Conservation (phyloP, 768 basidiomycete species). For the Lyophyllum decastes region DNA sequence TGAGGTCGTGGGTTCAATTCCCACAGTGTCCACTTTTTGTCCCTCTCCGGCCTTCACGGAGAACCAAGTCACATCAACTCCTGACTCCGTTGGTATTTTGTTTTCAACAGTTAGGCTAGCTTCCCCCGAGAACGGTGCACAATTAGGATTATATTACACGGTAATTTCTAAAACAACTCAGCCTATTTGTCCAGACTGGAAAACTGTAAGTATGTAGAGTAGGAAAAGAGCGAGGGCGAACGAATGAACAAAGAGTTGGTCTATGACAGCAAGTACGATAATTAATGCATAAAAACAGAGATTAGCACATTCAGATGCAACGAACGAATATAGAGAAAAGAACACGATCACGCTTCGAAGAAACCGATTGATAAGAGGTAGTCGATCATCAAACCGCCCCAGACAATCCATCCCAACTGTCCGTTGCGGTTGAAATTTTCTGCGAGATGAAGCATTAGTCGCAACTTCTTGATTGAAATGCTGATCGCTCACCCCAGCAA, state of each 20-base stretch:
- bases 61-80: no score
- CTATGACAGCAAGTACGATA: neutral
- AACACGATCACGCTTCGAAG: neutral
- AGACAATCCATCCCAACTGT: constrained; percentile 48
- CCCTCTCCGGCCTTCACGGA: no score
- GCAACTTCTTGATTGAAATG: neutral
- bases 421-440: constrained; percentile 51
- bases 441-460: constrained; percentile 13
- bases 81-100: no score
- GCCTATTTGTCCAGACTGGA: no score
- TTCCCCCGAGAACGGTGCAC: no score
- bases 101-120: no score
- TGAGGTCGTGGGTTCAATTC: constrained; percentile 63
- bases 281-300: neutral
- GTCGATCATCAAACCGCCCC: constrained; percentile 43
- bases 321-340: neutral
- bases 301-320: neutral
- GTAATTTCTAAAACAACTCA: no score
- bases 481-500: constrained; percentile 42
- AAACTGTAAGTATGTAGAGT: neutral
- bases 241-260: neutral
- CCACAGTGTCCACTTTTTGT: constrained; percentile 45
- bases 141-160: no score
- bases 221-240: neutral
- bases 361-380: constrained; percentile 24